Evolutionary conservation across 768 basidiomycete species (phyloP).

Genomic region (Rhodotorula babjevae): DNA sequence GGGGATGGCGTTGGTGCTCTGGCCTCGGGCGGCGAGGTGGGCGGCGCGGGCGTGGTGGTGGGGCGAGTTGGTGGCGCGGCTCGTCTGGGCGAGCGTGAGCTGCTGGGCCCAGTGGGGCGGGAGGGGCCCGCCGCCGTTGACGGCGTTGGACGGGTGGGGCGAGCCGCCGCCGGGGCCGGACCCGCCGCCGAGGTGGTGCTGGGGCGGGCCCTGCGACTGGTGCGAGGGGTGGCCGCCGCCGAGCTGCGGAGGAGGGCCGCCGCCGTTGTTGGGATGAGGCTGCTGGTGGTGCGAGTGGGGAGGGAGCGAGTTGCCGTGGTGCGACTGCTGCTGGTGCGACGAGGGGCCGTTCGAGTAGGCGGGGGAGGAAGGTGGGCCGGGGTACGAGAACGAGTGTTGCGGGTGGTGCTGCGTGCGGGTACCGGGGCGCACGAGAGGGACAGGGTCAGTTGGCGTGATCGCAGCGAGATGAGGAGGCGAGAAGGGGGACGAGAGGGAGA

Average conservation of each 20-base stretch:
- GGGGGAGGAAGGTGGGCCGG: constrained; percentile 30
- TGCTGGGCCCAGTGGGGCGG: constrained; percentile 42
- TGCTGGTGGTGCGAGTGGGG: constrained; percentile 28
- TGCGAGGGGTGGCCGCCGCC: background rate
- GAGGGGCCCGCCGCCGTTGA: constrained; percentile 16
- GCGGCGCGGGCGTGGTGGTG: constrained; percentile 94
- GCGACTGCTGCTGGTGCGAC: constrained; percentile 14
- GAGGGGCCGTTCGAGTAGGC: constrained; percentile 18
- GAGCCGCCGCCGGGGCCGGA: constrained; percentile 1
- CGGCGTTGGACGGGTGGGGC: constrained; percentile 4
- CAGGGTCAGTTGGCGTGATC: background rate
- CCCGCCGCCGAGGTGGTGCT: constrained; percentile 23
- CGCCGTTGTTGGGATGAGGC: constrained; percentile 4
- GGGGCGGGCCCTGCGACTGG: constrained; percentile 17
- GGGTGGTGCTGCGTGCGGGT: constrained; percentile 6
- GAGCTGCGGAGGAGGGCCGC: constrained; percentile 1
- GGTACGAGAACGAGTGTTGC: constrained; percentile 28
- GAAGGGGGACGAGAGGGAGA: background rate
- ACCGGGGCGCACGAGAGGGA: background rate
- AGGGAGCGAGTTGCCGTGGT: constrained; percentile 11
- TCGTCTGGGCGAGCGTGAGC: constrained; percentile 56
- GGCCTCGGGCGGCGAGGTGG: constrained; percentile 82
- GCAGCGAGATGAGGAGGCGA: background rate
- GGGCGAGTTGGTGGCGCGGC: constrained; percentile 76
- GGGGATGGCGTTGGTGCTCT: constrained; percentile 85